phyloP scores from a whole-genome alignment of 257 asterid genomes.

The Perilla frutescens region DNA sequence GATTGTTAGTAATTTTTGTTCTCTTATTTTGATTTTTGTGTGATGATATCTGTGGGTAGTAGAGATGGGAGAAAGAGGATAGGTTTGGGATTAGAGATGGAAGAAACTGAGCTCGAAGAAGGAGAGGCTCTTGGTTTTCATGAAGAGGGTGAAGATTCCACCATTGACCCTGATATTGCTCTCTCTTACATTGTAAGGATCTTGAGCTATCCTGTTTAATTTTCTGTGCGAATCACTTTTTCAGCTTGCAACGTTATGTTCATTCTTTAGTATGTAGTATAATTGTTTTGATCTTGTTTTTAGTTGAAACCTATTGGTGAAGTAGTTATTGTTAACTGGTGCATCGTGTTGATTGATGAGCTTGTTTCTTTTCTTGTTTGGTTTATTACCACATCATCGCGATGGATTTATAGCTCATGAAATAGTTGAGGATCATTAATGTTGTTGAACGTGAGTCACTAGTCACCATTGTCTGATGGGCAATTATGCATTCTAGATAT shows the following conservation, averaged over 20 bases:
- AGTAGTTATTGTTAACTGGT: constrained; percentile 25
- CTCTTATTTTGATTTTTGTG: constrained; percentile 26
- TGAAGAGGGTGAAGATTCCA: constrained; percentile 56
- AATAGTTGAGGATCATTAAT: constrained; percentile 23
- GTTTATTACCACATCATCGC: constrained; percentile 8
- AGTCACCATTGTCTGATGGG: constrained; percentile 31
- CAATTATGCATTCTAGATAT: constrained; percentile 24
- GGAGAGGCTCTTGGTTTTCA: constrained; percentile 80
- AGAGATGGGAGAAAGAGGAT: constrained; percentile 79
- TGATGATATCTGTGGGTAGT: constrained; percentile 81
- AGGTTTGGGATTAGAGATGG: constrained; percentile 82
- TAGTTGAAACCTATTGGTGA: constrained; percentile 8
- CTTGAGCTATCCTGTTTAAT: constrained; percentile 8
- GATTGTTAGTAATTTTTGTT: constrained; percentile 21
- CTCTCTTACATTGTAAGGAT: constrained; percentile 90
- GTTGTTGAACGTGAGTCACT: constrained; percentile 23
- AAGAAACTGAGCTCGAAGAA: constrained; percentile 87
- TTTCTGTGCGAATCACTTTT: constrained; percentile 26
- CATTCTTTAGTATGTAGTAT: constrained; percentile 27
- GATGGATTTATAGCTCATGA: constrained; percentile 32
- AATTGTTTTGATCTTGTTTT: constrained; percentile 37
- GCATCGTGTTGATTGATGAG: constrained; percentile 16
- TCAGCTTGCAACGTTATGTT: constrained; percentile 26
- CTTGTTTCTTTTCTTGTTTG: constrained; percentile 22
- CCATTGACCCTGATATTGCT: constrained; percentile 92